Conservation (phyloP, 768 basidiomycete genomes). For the Ephemerocybe angulata region DNA sequence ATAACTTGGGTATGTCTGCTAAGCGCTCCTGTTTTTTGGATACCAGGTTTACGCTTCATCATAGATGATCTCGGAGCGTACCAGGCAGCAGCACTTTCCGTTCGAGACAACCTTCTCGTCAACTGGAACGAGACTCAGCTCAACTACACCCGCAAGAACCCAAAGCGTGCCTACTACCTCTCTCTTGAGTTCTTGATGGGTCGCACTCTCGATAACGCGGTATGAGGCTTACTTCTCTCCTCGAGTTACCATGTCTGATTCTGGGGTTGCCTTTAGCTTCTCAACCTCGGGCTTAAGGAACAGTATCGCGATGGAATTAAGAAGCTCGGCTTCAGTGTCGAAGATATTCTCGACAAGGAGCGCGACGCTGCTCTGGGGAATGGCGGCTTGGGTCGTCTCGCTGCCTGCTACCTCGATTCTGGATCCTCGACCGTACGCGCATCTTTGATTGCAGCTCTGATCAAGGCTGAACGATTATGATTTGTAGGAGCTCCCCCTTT, state of each 20-base stretch:
- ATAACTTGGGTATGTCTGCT: slow-evolving; percentile 62
- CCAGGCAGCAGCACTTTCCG: slow-evolving; percentile 85
- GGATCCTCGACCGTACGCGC: slow-evolving; percentile 74
- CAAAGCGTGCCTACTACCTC: slow-evolving; percentile 92
- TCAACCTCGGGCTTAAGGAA: slow-evolving; percentile 85
- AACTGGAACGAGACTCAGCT: slow-evolving; percentile 87
- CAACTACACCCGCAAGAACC: slow-evolving; percentile 73
- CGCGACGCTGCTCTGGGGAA: slow-evolving; percentile 95
- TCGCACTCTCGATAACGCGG: slow-evolving; percentile 67
- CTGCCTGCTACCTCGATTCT: slow-evolving; percentile 97
- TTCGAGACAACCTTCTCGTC: slow-evolving; percentile 84
- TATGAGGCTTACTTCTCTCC: slow-evolving; percentile 15
- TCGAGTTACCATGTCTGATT: neutral
- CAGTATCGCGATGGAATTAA: slow-evolving; percentile 64
- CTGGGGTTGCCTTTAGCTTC: slow-evolving; percentile 41
- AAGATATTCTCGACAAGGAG: slow-evolving; percentile 83
- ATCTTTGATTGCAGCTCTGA: slow-evolving; percentile 28
- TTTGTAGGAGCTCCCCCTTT: slow-evolving; percentile 73
- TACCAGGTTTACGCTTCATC: neutral
- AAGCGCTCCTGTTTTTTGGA: neutral
- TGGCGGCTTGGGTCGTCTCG: slow-evolving; percentile 92
- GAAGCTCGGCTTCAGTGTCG: slow-evolving; percentile 85
- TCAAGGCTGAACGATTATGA: neutral
- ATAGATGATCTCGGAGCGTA: slow-evolving; percentile 80
- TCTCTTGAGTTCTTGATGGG: slow-evolving; percentile 93